Percentiles rank a stretch among this genome's conserved stretches.
Evolutionary conservation across 768 basidiomycete genomes (phyloP).

Genomic region (Thelephora aurantiotincta): DNA sequence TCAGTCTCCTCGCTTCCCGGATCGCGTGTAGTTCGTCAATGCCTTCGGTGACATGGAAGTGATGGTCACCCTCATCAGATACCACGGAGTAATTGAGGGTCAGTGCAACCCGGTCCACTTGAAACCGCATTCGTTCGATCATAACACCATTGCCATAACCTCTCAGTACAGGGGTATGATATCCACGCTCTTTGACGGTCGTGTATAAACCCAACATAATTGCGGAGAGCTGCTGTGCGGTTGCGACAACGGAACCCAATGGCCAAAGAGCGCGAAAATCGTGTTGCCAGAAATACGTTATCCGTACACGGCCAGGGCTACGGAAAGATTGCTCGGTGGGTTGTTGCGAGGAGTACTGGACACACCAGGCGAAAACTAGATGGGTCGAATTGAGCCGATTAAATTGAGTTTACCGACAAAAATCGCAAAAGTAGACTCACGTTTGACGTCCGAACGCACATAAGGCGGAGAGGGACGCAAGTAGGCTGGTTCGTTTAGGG

Average conservation of each 20-base stretch:
- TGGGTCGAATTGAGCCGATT: constrained; percentile 4
- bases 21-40: constrained; percentile 50
- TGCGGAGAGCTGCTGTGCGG: constrained; percentile 74
- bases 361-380: constrained; percentile 83
- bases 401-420: neutral
- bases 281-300: constrained; percentile 94
- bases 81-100: constrained; percentile 76
- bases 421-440: constrained; percentile 25
- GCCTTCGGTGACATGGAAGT: constrained; percentile 23
- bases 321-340: constrained; percentile 13
- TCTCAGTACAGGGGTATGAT: constrained; percentile 56
- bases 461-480: constrained; percentile 85
- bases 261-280: constrained; percentile 83
- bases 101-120: constrained; percentile 71
- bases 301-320: constrained; percentile 33
- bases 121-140: constrained; percentile 67
- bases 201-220: constrained; percentile 75
- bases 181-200: constrained; percentile 63
- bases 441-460: constrained; percentile 73
- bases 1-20: constrained; percentile 55
- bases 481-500: constrained; percentile 81
- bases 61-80: constrained; percentile 49
- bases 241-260: constrained; percentile 45
- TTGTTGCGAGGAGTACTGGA: constrained; percentile 43
- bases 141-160: constrained; percentile 76